A percentile compares a stretch with the other conserved stretches of the same genome.
Conservation (phyloP, 371 early-diverging fungal species). For the Choanephora cucurbitarum region DNA sequence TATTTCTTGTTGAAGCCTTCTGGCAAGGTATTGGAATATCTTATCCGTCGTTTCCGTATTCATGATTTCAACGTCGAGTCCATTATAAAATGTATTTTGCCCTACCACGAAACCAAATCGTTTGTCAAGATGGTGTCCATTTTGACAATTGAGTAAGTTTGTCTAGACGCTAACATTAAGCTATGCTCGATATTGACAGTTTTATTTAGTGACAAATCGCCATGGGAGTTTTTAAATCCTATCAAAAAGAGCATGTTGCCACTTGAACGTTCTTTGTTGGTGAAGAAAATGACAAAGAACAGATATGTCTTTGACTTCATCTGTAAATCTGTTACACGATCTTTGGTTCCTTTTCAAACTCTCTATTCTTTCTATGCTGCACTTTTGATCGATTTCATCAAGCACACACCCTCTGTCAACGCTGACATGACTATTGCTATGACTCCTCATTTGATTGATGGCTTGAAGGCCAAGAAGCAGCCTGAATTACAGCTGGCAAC, state of each 20-base stretch:
- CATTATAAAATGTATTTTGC: conserved; percentile 77
- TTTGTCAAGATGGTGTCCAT: conserved; percentile 82
- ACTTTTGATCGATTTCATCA: conserved; percentile 62
- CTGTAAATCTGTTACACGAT: conserved; percentile 56
- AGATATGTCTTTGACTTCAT: conserved; percentile 68
- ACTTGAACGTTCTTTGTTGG: conserved; percentile 61
- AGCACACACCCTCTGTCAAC: conserved; percentile 46
- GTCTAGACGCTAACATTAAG: too few relatives aligned
- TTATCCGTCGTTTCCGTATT: conserved; percentile 87
- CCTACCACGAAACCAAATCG: conserved; percentile 90
- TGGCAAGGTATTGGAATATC: conserved; percentile 91
- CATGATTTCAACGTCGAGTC: conserved; percentile 86
- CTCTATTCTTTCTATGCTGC: conserved; percentile 71
- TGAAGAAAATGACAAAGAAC: conserved; percentile 60
- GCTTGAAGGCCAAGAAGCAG: conserved; percentile 42
- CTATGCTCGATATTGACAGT: too few relatives aligned
- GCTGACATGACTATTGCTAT: conserved; percentile 51
- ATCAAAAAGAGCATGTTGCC: conserved; percentile 62
- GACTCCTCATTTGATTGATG: conserved; percentile 62
- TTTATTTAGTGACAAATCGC: conserved; percentile 61
- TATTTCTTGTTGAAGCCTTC: conserved; percentile 82
- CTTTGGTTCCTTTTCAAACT: conserved; percentile 51
- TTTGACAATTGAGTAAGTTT: conserved; percentile 63
- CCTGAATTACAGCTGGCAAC: conserved; percentile 63
- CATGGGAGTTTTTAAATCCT: conserved; percentile 69